phyloP scores from a whole-genome alignment of 352 stramenopile genomes.

The Phytophthora nicotianae region DNA sequence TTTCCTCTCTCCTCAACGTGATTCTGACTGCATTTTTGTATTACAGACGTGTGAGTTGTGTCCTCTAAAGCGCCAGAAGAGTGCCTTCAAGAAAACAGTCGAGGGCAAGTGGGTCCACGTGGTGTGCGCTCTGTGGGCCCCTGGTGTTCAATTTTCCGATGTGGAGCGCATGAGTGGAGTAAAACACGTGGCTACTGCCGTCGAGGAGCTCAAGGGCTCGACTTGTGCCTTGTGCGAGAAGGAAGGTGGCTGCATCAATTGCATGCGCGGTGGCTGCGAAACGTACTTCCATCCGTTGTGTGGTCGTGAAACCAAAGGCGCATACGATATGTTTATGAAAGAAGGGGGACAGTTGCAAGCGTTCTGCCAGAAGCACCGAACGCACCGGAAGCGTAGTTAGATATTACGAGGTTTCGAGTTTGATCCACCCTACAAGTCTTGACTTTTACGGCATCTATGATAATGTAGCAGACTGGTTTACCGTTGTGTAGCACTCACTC shows the following conservation, averaged over 20 bases:
- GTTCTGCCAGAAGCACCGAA: conserved; percentile 82
- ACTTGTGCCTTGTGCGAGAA: conserved; percentile 70
- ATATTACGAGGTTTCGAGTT: conserved; percentile 34
- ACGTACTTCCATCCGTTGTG: conserved; percentile 86
- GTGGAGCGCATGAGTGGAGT: conserved; percentile 85
- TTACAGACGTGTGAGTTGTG: conserved; percentile 80
- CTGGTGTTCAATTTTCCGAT: conserved; percentile 85
- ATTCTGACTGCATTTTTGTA: conserved; percentile 1
- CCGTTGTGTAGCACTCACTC: conserved; percentile 13
- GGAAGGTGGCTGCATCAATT: conserved; percentile 85
- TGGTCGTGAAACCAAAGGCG: conserved; percentile 76
- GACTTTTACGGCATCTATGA: conserved; percentile 37
- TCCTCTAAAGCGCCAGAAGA: conserved; percentile 63
- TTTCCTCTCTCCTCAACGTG: neutral
- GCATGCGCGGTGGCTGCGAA: conserved; percentile 67
- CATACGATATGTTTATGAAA: conserved; percentile 93
- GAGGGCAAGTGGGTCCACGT: conserved; percentile 87
- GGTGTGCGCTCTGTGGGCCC: conserved; percentile 87
- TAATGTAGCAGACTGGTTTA: conserved; percentile 40
- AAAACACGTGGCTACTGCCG: conserved; percentile 71
- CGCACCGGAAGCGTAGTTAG: conserved; percentile 51
- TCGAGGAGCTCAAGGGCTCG: conserved; percentile 66
- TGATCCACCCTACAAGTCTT: conserved; percentile 39
- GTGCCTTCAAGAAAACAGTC: conserved; percentile 85
- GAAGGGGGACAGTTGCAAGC: conserved; percentile 80